A percentile compares a stretch with the other conserved stretches of the same genome.
Conservation (phyloP, 2,329 filamentous ascomycete genomes). For the Claviceps sp. region DNA sequence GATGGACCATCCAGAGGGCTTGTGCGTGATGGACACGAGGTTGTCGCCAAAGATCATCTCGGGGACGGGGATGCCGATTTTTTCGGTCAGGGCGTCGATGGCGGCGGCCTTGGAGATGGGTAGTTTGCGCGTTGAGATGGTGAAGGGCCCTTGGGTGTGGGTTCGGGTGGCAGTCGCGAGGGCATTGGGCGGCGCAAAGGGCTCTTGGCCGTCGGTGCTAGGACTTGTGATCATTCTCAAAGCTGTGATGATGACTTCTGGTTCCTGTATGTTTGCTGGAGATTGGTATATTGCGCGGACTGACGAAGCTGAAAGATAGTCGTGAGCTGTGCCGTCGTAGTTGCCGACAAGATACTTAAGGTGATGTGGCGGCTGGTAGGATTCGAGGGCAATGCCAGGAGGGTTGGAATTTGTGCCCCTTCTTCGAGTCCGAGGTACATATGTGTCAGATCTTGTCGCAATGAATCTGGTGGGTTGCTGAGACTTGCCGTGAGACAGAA, state of each 20-base stretch:
- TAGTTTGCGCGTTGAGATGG: conserved; percentile 71
- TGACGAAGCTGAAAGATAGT: too few relatives aligned
- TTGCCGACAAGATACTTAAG: too few relatives aligned
- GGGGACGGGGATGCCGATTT: conserved; percentile 73
- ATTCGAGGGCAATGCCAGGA: too few relatives aligned
- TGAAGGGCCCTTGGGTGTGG: conserved; percentile 52
- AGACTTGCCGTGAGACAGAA: too few relatives aligned
- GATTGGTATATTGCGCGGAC: too few relatives aligned
- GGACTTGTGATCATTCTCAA: conserved; percentile 22
- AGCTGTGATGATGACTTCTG: background rate
- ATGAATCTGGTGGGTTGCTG: too few relatives aligned
- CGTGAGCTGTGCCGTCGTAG: too few relatives aligned
- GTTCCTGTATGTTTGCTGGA: background rate
- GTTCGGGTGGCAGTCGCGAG: conserved; percentile 40
- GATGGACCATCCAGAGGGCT: conserved; percentile 62
- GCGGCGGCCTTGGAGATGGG: conserved; percentile 87
- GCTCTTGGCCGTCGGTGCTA: conserved; percentile 30
- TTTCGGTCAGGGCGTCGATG: conserved; percentile 72
- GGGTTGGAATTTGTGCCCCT: too few relatives aligned
- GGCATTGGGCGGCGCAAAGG: conserved; percentile 38
- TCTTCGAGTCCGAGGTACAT: too few relatives aligned
- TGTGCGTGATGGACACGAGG: conserved; percentile 60
- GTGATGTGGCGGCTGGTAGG: too few relatives aligned
- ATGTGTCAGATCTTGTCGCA: too few relatives aligned
- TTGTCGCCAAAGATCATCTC: conserved; percentile 99